Percentiles rank a stretch among this genome's conserved stretches.
These are phyloP conservation scores for Colletotrichum shisoi DNA, from an alignment of 2,329 filamentous ascomycete genomes.

Conservation along the genomic window DNA sequence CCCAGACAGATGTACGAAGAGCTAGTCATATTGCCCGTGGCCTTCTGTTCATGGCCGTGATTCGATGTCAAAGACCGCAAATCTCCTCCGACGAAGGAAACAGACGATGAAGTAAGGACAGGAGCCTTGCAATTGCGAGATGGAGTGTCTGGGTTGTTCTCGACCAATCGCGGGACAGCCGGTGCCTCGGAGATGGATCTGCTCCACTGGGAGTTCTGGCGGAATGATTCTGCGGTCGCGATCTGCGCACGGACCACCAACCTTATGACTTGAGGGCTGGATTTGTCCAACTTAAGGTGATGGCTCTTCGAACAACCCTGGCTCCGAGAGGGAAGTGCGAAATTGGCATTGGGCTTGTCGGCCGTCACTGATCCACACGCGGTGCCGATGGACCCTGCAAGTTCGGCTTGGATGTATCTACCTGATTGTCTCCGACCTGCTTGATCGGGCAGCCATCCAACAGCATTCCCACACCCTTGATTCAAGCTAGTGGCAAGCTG, in stretches of 20 bases:
- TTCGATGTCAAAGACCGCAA: not conserved
- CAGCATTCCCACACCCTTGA: not conserved
- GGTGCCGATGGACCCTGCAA: not conserved
- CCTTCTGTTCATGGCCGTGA: not conserved
- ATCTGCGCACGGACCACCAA: not conserved
- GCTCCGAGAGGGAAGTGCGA: not conserved
- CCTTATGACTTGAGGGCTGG: not conserved
- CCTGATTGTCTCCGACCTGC: constrained; percentile 1
- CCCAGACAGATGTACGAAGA: no score
- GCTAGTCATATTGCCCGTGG: not conserved
- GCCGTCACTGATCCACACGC: not conserved
- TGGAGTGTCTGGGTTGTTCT: not conserved
- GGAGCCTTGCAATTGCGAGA: not conserved
- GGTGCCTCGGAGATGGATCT: not conserved
- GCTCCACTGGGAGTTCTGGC: not conserved
- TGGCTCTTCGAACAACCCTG: not conserved
- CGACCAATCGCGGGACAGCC: not conserved
- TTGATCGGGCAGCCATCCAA: not conserved
- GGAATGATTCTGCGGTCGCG: not conserved
- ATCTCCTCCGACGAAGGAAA: not conserved
- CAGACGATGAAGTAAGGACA: not conserved
- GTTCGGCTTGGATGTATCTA: not conserved
- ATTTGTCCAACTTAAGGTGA: not conserved
- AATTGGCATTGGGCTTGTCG: not conserved
- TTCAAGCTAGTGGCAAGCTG: not conserved